These are phyloP conservation scores for Pezicula neosporulosa DNA, from an alignment of 2,329 filamentous ascomycete genomes.

Conservation along the genomic window DNA sequence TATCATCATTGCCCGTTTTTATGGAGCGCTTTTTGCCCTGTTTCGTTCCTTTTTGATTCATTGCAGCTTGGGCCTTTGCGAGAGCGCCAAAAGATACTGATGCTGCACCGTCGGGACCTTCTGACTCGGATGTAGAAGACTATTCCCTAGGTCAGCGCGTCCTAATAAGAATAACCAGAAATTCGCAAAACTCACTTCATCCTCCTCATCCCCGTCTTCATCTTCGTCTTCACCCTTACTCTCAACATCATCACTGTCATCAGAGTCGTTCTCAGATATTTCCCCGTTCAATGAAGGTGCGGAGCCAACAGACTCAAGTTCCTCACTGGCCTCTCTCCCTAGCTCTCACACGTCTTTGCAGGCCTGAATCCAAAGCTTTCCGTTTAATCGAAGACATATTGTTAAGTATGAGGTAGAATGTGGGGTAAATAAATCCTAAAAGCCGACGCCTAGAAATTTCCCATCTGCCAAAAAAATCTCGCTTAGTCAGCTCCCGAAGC, in stretches of 20 bases:
- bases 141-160: slow-evolving; percentile 12
- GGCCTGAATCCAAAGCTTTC: slow-evolving; percentile 18
- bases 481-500: background rate
- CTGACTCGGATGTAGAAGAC: slow-evolving; percentile 11
- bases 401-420: background rate
- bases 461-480: background rate
- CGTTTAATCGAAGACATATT: slow-evolving; percentile 26
- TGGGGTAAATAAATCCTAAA: background rate
- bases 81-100: slow-evolving; percentile 86
- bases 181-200: slow-evolving; percentile 5
- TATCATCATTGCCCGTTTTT: slow-evolving; percentile 31
- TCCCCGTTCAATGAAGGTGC: slow-evolving; percentile 31
- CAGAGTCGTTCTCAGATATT: slow-evolving; percentile 32
- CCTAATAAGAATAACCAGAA: background rate
- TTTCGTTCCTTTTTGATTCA: slow-evolving; percentile 36
- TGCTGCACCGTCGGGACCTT: slow-evolving; percentile 32
- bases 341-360: slow-evolving; percentile 27
- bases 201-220: slow-evolving; percentile 3
- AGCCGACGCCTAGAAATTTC: background rate
- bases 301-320: slow-evolving; percentile 28
- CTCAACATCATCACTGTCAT: slow-evolving; percentile 38
- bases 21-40: slow-evolving; percentile 29
- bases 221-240: slow-evolving; percentile 3
- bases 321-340: slow-evolving; percentile 23
- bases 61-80: slow-evolving; percentile 75